Base-by-base conservation (phyloP, 495 filamentous ascomycete genomes). In the Podospora pseudoanserina region DNA sequence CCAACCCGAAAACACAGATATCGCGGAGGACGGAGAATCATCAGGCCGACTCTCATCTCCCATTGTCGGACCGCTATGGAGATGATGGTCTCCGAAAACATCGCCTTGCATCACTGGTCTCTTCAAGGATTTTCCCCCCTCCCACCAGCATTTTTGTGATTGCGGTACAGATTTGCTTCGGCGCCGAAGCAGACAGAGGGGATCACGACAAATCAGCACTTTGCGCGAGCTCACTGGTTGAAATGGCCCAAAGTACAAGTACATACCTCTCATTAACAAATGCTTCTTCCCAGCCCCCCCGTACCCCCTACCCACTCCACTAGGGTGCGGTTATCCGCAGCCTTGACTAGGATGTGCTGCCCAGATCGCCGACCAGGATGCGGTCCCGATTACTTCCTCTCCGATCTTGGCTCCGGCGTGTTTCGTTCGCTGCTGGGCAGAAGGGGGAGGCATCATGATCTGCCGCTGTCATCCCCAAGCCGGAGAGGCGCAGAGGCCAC, bases 281-380 rank as follows among this genome's bases (percentile, higher is more conserved):
- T 32, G 20, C n/a, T 26, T 26, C 62, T 57, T 71, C n/a, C 54
- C 9, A 15, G 15, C 3, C 20, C 28, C 54, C 54, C n/a, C 54
- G 3, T 5, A 6, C 3, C 20, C 28, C 54, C 26, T 39, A 27
- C 15, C 16, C 49, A 63, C 30, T 44, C 55, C 58, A 13, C 55
- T 32, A 69, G 68, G 1, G 71, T 73, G 73, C 1, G 28, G 1
- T 15, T 63, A 73, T 54, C 30, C 26, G 7, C 28, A 49, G 59
- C 26, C 44, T 53, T 39, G 57, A 13, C 39, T 44, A 65, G 69
- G 65, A 27, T 27, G 16, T 49, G 66, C 68, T 71, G 68, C 75
- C 69, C 20, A 72, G 74, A 78, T 78, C 76, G 76, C 71, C 76
- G 71, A 70, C 75, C 65, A 78, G 73, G 76, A 72, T 71, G 39